Evolutionary conservation across 192 early-diverging fungal species (phyloP), one percentile per base, ranked within the genome.

Genomic region (Paraglomus occultum): DNA sequence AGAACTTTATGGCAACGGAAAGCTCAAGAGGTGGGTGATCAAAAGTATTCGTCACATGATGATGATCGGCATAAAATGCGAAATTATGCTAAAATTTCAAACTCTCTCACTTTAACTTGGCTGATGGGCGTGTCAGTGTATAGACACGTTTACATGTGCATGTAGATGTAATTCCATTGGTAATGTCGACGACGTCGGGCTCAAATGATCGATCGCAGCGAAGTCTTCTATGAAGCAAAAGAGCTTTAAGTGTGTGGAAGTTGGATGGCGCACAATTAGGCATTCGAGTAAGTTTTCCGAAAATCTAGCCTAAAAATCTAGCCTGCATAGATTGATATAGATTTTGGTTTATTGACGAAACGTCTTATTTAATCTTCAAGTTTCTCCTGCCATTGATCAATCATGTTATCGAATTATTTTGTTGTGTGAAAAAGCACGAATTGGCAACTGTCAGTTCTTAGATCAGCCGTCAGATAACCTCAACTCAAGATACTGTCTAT

Each of bases 191-290:
- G 9, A 40, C 66, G 52, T 64, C 79, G 18, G 52, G 72, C 1
- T 40, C 58, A 39, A 66, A 74, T 14, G 71, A 64, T 10, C 17
- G 66, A 20, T 63, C 38, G 8, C 71, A 74, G 6, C n/a, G 71
- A 5, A 61, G 70, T 5, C 39, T 74, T 14, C 51, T 76, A 64
- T 80, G 31, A 79, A 83, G 58, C 71, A 77, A 71, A 85, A 82
- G 57, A 59, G 80, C 1, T 51, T 85, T 6, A 65, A 70, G 17
- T 85, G 84, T 65, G 64, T 85, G 47, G 76, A 78, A 31, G 82
- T 38, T 86, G 84, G 84, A 73, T 86, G 45, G 74, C 77, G 54
- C 84, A 86, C 51, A 81, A 82, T 8, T 59, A 84, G 44, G 15
- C 78, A 1, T 77, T 82, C 31, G 82, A 84, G 84, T 85, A 80